These are phyloP conservation scores for Trichophyton schoenleinii DNA, from an alignment of 2,329 filamentous ascomycete species.

Conservation along the genomic window DNA sequence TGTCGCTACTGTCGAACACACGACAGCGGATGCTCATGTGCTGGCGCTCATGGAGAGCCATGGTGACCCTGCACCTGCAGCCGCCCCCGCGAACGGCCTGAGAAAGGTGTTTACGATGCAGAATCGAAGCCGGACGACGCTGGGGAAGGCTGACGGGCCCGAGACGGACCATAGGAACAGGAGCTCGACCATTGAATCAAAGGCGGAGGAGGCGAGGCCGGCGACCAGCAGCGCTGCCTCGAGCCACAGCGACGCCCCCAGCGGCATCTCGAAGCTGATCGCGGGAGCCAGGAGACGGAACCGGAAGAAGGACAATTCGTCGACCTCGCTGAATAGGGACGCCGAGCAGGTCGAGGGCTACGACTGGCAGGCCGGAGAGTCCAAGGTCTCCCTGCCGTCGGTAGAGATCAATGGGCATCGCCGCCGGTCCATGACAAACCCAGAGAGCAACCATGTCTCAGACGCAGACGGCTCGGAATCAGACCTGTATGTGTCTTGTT, in stretches of 20 bases:
- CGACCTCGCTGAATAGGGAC: neutral
- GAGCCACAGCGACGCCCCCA: conserved; percentile 25
- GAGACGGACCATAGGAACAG: conserved; percentile 21
- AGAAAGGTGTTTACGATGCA: conserved; percentile 25
- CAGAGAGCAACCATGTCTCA: conserved; percentile 32
- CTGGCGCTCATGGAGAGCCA: conserved; percentile 22
- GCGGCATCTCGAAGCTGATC: conserved; percentile 42
- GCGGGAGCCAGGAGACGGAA: conserved; percentile 25
- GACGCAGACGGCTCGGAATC: conserved; percentile 41
- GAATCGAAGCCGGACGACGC: conserved; percentile 27
- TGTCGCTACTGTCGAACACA: no score
- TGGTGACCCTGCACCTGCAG: conserved; percentile 17
- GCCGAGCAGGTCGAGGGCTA: conserved; percentile 2
- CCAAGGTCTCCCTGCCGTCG: conserved; percentile 6
- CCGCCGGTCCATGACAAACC: conserved; percentile 14
- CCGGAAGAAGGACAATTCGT: conserved; percentile 30
- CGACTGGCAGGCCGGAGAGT: conserved; percentile 6
- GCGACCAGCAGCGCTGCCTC: conserved; percentile 24
- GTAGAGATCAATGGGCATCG: conserved; percentile 21
- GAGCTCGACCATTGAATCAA: conserved; percentile 28
- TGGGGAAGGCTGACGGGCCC: conserved; percentile 23
- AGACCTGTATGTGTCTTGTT: conserved; percentile 28
- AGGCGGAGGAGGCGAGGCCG: conserved; percentile 19
- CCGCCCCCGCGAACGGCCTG: conserved; percentile 24
- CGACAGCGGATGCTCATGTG: neutral